These are phyloP conservation scores for Osmanthus fragrans DNA, from an alignment of 257 asterid species.

Conservation along the genomic window DNA sequence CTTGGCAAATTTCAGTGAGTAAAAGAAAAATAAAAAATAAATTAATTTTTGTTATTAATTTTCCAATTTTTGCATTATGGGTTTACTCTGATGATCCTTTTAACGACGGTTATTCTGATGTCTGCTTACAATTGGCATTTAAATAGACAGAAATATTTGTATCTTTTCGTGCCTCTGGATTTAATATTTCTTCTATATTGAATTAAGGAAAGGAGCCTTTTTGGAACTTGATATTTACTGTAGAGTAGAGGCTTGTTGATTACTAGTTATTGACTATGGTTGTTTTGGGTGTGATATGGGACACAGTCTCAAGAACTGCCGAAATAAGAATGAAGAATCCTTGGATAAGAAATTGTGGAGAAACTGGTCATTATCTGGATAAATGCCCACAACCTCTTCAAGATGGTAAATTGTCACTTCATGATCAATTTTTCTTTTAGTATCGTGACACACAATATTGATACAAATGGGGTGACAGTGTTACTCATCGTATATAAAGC, in stretches of 20 bases:
- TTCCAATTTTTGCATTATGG: no score
- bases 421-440: no score
- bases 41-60: no score
- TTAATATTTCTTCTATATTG: not conserved
- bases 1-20: no score
- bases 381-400: conserved; percentile 72
- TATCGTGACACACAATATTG: no score
- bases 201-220: not conserved
- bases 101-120: no score
- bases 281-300: conserved; percentile 26
- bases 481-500: no score
- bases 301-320: conserved; percentile 88
- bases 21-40: no score
- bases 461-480: no score
- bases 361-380: conserved; percentile 70
- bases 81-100: no score
- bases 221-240: conserved; percentile 6
- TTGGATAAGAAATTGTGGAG: conserved; percentile 72
- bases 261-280: conserved; percentile 8
- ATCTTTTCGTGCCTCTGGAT: not conserved
- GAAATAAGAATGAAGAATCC: conserved; percentile 50
- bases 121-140: not conserved
- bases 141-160: not conserved
- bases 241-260: not conserved
- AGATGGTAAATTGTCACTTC: conserved; percentile 55